Conservation (phyloP, 2,329 filamentous ascomycete species). For the Neofusicoccum cordaticola region DNA sequence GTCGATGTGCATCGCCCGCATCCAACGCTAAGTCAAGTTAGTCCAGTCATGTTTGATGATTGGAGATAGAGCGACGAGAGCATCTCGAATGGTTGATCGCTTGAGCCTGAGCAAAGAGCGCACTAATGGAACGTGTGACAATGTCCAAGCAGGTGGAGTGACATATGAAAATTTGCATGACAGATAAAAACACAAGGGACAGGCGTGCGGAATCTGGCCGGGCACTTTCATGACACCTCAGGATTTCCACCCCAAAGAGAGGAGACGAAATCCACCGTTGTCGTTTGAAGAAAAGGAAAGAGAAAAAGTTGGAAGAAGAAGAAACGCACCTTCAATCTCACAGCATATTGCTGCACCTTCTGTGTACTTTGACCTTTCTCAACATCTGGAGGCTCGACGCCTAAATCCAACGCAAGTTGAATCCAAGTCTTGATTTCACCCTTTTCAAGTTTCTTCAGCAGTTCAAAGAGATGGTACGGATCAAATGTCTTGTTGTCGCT, state of each 20-base stretch:
- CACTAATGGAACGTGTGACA: too few species aligned
- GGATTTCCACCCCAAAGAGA: not conserved
- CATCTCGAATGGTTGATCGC: too few species aligned
- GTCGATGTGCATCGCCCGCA: conserved; percentile 94
- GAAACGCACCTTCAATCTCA: conserved; percentile 75
- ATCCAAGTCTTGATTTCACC: conserved; percentile 93
- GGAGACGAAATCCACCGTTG: too few species aligned
- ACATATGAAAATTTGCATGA: too few species aligned
- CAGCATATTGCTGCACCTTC: conserved; percentile 92
- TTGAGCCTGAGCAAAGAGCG: too few species aligned
- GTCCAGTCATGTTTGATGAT: not conserved
- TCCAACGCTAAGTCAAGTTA: conserved; percentile 67
- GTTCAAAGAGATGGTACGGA: conserved; percentile 70
- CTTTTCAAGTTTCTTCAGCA: conserved; percentile 73
- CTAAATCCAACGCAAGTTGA: conserved; percentile 79
- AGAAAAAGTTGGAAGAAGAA: not conserved
- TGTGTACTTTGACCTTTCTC: conserved; percentile 86
- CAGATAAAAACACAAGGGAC: too few species aligned
- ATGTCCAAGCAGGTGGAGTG: too few species aligned
- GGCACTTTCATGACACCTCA: not conserved
- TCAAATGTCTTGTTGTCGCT: conserved; percentile 86
- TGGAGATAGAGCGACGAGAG: too few species aligned
- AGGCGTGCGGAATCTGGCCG: too few species aligned
- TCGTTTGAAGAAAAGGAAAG: not conserved
- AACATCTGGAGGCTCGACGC: conserved; percentile 78